Evolutionary conservation across 2,329 filamentous ascomycete species (phyloP).

Genomic region (Xylariaceae sp.): DNA sequence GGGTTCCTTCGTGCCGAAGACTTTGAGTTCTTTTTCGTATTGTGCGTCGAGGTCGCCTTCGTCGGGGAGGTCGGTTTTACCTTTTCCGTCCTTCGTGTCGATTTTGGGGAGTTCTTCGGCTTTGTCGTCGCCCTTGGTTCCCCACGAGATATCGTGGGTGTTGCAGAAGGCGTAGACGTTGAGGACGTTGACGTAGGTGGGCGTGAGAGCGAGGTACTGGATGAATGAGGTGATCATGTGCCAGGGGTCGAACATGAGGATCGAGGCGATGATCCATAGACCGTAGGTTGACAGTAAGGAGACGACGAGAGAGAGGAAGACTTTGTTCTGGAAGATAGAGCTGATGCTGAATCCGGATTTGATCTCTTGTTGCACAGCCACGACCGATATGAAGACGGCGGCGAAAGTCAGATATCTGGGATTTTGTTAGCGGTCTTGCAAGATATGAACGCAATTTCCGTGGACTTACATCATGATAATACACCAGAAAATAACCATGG

Average conservation of each 20-base stretch:
- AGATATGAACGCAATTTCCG: neutral
- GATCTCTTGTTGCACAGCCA: constrained; percentile 71
- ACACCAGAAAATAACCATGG: constrained; percentile 98
- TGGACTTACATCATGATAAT: constrained; percentile 76
- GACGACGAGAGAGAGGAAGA: constrained; percentile 91
- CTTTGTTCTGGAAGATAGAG: constrained; percentile 75
- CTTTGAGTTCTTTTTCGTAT: constrained; percentile 77
- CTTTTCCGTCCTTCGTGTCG: constrained; percentile 78
- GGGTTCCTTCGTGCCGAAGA: constrained; percentile 69
- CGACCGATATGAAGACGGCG: constrained; percentile 87
- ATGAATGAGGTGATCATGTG: constrained; percentile 96
- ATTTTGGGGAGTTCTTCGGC: constrained; percentile 84
- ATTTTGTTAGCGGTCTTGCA: constrained; percentile 6
- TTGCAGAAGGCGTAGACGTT: constrained; percentile 99
- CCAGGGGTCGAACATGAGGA: constrained; percentile 97
- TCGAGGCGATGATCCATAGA: constrained; percentile 83
- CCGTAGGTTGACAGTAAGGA: constrained; percentile 89
- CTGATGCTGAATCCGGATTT: constrained; percentile 60
- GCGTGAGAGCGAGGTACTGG: constrained; percentile 91
- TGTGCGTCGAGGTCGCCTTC: constrained; percentile 93
- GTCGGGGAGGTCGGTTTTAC: constrained; percentile 93
- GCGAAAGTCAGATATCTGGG: constrained; percentile 84
- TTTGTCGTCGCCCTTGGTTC: constrained; percentile 97
- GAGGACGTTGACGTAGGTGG: constrained; percentile 95
- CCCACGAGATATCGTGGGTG: constrained; percentile 96